These are phyloP conservation scores for Colletotrichum tamarilloi DNA, from an alignment of 2,329 filamentous ascomycete species.

Conservation along the genomic window DNA sequence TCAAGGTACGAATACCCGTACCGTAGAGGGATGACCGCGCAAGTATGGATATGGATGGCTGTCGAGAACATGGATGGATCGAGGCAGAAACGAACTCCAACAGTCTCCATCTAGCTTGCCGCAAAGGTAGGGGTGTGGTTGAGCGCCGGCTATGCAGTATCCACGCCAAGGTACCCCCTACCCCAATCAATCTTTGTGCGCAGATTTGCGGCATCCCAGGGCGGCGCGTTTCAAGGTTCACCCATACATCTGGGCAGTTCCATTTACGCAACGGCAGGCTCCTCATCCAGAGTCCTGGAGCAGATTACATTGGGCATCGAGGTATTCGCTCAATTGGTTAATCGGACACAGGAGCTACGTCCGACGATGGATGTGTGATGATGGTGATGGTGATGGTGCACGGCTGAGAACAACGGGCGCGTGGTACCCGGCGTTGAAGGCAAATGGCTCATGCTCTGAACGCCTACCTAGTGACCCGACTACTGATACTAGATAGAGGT, in stretches of 20 bases:
- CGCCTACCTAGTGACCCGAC: too few species aligned
- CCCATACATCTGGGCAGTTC: neutral
- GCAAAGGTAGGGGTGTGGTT: neutral
- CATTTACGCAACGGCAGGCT: neutral
- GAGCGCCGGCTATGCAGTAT: neutral
- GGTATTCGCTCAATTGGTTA: neutral
- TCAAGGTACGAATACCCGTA: too few species aligned
- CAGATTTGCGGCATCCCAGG: neutral
- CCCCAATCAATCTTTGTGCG: neutral
- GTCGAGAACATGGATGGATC: constrained; percentile 9
- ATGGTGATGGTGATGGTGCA: neutral
- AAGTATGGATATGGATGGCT: neutral
- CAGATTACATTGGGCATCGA: neutral
- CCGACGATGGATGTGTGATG: neutral
- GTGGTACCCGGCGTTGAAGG: neutral
- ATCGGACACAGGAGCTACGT: neutral
- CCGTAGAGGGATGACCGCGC: neutral
- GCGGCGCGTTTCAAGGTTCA: neutral
- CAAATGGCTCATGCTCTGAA: neutral
- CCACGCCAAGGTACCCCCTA: neutral
- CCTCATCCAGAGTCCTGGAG: neutral
- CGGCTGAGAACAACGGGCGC: neutral
- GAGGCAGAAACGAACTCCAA: constrained; percentile 17
- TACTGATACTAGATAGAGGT: too few species aligned
- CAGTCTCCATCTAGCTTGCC: neutral